phyloP scores from a whole-genome alignment of 257 asterid species.

The Lithospermum erythrorhizon region DNA sequence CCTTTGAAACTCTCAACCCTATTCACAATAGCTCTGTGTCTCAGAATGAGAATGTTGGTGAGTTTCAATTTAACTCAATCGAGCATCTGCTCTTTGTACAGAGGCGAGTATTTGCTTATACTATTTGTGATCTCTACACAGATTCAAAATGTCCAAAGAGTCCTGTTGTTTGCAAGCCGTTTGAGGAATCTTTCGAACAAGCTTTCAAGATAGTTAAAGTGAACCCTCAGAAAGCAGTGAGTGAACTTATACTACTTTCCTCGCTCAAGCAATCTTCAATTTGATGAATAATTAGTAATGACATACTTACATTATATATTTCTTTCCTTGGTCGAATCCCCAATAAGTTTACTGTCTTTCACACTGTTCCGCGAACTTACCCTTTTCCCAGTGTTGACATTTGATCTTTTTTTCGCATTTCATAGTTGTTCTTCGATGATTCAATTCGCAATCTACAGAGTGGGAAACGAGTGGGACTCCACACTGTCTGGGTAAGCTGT shows the following conservation, averaged over 20 bases:
- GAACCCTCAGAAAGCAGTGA: slow-evolving; percentile 70
- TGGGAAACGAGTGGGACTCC: slow-evolving; percentile 54
- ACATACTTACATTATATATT: too few relatives aligned
- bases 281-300: too few relatives aligned
- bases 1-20: slow-evolving; percentile 80
- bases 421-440: slow-evolving; percentile 82
- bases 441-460: slow-evolving; percentile 70
- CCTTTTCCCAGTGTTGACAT: background rate
- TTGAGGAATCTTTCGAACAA: slow-evolving; percentile 48
- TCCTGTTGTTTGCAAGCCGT: slow-evolving; percentile 69
- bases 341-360: background rate
- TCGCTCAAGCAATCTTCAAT: background rate
- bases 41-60: slow-evolving; percentile 27
- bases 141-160: slow-evolving; percentile 32
- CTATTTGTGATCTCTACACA: slow-evolving; percentile 8
- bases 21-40: slow-evolving; percentile 14
- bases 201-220: slow-evolving; percentile 53
- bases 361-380: background rate
- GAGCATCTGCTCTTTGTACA: background rate
- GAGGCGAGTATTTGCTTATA: background rate
- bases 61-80: slow-evolving; percentile 10
- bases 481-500: slow-evolving; percentile 67
- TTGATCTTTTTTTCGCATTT: background rate
- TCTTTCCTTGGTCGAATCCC: too few relatives aligned
- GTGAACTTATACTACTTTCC: slow-evolving; percentile 4